These are phyloP conservation scores for Wickerhamomyces rabaulensis DNA, from an alignment of 805 yeast species.

Conservation along the genomic window DNA sequence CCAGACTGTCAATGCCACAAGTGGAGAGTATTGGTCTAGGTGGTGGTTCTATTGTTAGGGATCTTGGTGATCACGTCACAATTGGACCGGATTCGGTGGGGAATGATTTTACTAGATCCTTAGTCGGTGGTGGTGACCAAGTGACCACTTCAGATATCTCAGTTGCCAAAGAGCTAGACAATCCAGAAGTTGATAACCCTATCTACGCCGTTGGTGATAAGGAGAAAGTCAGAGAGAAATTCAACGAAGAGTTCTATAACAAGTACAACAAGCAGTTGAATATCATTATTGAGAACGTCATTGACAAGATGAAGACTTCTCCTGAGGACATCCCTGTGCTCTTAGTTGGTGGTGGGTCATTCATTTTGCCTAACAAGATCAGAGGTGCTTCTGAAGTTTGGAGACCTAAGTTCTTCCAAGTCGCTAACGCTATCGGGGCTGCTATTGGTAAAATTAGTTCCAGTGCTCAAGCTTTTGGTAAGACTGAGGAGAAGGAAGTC, in stretches of 20 bases:
- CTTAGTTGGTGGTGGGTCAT: conserved; percentile 47
- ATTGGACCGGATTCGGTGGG: conserved; percentile 49
- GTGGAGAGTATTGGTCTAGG: conserved; percentile 46
- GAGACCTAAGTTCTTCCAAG: conserved; percentile 36
- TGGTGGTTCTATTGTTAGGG: conserved; percentile 42
- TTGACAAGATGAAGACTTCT: conserved; percentile 41
- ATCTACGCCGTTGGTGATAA: conserved; percentile 25
- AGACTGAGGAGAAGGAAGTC: conserved; percentile 15
- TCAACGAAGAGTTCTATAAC: conserved; percentile 25
- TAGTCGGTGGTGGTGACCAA: conserved; percentile 39
- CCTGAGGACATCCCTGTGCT: conserved; percentile 39
- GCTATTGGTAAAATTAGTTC: conserved; percentile 40
- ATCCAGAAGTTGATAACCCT: conserved; percentile 9
- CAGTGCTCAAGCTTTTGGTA: conserved; percentile 16
- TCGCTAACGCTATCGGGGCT: conserved; percentile 49
- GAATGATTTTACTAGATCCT: conserved; percentile 29
- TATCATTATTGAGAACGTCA: conserved; percentile 33
- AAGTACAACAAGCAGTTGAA: conserved; percentile 36
- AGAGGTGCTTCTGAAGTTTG: conserved; percentile 39
- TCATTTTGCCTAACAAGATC: conserved; percentile 34
- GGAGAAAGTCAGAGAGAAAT: conserved; percentile 21
- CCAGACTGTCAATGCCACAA: conserved; percentile 47
- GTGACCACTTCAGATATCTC: conserved; percentile 37
- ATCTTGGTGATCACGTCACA: conserved; percentile 20
- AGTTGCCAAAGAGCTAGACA: conserved; percentile 15